A percentile compares a stretch with the other conserved stretches of the same genome.
These are phyloP conservation scores for Bryum argenteum DNA, from an alignment of 225 moss, liverwort and hornwort species.

Conservation along the genomic window DNA sequence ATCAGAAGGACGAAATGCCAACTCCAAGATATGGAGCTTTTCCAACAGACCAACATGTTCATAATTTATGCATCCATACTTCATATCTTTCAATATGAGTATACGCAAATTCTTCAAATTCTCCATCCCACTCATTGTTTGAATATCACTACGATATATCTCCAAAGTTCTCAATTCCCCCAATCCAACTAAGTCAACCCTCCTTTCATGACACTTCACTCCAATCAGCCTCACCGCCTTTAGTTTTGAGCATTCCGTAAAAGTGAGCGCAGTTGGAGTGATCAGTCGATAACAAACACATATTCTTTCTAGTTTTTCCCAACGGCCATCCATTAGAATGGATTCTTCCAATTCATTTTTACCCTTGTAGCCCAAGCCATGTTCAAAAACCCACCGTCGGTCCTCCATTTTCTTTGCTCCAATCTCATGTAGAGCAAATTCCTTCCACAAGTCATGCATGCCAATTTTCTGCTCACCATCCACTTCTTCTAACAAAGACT, in stretches of 20 bases:
- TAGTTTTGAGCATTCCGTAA: background rate
- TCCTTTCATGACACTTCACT: too few species aligned
- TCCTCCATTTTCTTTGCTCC: background rate
- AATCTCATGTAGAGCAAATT: background rate
- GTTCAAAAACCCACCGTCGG: background rate
- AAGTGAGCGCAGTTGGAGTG: rapidly evolving
- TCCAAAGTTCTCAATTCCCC: background rate
- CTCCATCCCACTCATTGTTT: too few species aligned
- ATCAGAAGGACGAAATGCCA: too few species aligned
- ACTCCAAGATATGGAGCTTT: too few species aligned
- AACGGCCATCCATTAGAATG: background rate
- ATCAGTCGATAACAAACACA: rapidly evolving
- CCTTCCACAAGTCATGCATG: too few species aligned
- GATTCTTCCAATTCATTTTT: background rate
- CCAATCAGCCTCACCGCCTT: background rate
- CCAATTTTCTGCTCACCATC: too few species aligned
- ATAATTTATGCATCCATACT: too few species aligned
- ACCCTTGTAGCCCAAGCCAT: background rate
- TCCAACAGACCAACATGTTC: too few species aligned
- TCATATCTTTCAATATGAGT: too few species aligned
- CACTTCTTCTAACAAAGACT: too few species aligned
- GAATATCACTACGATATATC: too few species aligned
- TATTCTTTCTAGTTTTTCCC: background rate
- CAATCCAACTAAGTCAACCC: background rate
- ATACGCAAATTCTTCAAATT: too few species aligned